Evolutionary conservation across 495 filamentous ascomycete species (phyloP).

Genomic region (Peziza echinospora): DNA sequence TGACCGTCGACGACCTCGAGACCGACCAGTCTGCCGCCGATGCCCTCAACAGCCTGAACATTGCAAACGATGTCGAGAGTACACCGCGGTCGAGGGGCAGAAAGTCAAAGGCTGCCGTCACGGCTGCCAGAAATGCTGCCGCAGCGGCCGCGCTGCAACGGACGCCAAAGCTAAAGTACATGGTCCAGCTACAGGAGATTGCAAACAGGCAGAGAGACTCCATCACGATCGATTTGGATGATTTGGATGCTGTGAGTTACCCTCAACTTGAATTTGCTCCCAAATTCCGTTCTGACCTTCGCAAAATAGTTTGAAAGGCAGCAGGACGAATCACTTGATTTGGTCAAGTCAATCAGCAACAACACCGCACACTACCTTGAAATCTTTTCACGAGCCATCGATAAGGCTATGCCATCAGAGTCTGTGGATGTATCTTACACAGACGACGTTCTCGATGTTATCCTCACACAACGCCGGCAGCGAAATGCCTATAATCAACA

Average conservation of each 20-base stretch:
- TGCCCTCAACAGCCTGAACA: slow-evolving; percentile 50
- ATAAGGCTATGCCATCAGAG: slow-evolving; percentile 64
- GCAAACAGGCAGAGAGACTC: slow-evolving; percentile 54
- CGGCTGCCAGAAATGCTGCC: neutral
- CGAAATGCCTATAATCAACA: slow-evolving; percentile 48
- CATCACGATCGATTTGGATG: slow-evolving; percentile 73
- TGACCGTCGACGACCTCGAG: slow-evolving; percentile 41
- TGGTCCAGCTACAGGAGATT: slow-evolving; percentile 69
- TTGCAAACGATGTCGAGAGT: slow-evolving; percentile 66
- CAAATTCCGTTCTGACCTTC: too few relatives aligned
- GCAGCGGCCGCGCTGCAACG: neutral
- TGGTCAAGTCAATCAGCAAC: slow-evolving; percentile 64
- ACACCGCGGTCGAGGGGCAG: slow-evolving; percentile 20
- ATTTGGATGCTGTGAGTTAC: slow-evolving; percentile 44
- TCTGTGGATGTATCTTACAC: slow-evolving; percentile 70
- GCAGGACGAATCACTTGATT: slow-evolving; percentile 40
- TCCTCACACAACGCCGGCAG: slow-evolving; percentile 74
- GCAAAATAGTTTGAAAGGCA: slow-evolving; percentile 50
- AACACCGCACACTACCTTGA: slow-evolving; percentile 96
- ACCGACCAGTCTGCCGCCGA: slow-evolving; percentile 39
- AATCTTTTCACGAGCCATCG: slow-evolving; percentile 67
- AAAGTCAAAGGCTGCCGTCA: slow-evolving; percentile 22
- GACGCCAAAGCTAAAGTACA: slow-evolving; percentile 64
- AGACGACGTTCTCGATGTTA: slow-evolving; percentile 89
- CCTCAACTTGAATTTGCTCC: too few relatives aligned